Conservation (phyloP, 768 basidiomycete genomes). For the Pisolithus tinctorius region DNA sequence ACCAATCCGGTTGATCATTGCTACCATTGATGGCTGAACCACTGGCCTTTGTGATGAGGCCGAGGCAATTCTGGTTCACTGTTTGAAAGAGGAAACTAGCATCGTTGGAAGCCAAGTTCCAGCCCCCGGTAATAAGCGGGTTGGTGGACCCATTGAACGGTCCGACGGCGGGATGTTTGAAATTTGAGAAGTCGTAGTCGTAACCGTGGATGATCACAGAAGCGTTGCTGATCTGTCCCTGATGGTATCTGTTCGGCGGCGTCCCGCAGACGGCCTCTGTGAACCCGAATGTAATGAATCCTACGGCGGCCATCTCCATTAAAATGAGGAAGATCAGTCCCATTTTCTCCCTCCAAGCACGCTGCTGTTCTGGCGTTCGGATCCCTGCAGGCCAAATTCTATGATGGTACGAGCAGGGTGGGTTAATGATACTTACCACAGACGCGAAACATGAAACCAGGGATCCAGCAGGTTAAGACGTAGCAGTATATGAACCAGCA, state of each 20-base stretch:
- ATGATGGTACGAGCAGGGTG: conserved; percentile 5
- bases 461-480: conserved; percentile 78
- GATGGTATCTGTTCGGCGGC: conserved; percentile 76
- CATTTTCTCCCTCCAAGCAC: conserved; percentile 98
- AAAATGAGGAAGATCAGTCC: conserved; percentile 80
- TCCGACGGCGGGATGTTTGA: conserved; percentile 70
- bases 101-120: conserved; percentile 80
- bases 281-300: conserved; percentile 98
- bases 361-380: conserved; percentile 84
- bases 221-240: conserved; percentile 65
- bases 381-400: conserved; percentile 48
- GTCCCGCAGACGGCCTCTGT: conserved; percentile 89
- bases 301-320: conserved; percentile 85
- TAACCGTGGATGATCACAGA: conserved; percentile 93
- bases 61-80: conserved; percentile 76
- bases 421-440: conserved; percentile 55
- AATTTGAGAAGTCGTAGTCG: conserved; percentile 85
- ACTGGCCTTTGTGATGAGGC: conserved; percentile 63
- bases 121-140: conserved; percentile 73
- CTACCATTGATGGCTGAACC: conserved; percentile 66
- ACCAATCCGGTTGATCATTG: conserved; percentile 74
- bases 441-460: conserved; percentile 62
- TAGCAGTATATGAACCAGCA: conserved; percentile 95
- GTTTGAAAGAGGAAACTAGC: conserved; percentile 94
- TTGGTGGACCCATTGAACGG: conserved; percentile 76